Percentiles rank a stretch among this genome's conserved stretches.
These are phyloP conservation scores for Populus hybrid DNA, from an alignment of 441 rosid species.

Conservation along the genomic window DNA sequence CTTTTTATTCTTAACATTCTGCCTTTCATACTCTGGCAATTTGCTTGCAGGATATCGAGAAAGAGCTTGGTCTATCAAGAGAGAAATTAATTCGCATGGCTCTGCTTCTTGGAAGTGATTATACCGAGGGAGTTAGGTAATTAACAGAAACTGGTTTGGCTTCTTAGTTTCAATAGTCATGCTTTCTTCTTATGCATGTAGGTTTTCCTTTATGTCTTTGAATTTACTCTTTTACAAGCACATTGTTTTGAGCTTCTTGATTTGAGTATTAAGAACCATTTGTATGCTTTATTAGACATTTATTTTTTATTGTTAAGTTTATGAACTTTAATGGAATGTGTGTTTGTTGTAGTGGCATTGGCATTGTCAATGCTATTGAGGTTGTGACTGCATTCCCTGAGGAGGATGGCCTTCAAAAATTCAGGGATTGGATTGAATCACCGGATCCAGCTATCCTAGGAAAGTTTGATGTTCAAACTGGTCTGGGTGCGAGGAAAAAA, in stretches of 20 bases:
- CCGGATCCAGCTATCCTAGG: slow-evolving; percentile 93
- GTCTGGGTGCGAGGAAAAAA: slow-evolving; percentile 39
- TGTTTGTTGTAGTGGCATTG: slow-evolving; percentile 82
- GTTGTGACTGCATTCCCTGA: slow-evolving; percentile 92
- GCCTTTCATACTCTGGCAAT: slow-evolving; percentile 2
- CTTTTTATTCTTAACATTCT: background rate
- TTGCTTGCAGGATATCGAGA: slow-evolving; percentile 72
- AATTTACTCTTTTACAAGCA: background rate
- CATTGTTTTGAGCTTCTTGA: background rate
- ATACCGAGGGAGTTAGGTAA: slow-evolving; percentile 60
- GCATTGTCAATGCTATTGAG: slow-evolving; percentile 97
- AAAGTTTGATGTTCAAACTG: slow-evolving; percentile 38
- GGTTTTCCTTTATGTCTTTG: background rate
- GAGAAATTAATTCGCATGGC: too few relatives aligned
- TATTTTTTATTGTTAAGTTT: slow-evolving; percentile 9
- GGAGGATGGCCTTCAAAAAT: slow-evolving; percentile 84
- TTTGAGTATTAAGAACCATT: background rate
- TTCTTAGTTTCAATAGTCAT: slow-evolving; percentile 6
- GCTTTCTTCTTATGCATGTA: background rate
- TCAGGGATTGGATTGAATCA: slow-evolving; percentile 95
- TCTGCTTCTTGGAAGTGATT: too few relatives aligned
- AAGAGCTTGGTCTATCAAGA: slow-evolving; percentile 73
- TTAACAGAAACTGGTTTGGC: slow-evolving; percentile 1
- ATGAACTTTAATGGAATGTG: slow-evolving; percentile 20
- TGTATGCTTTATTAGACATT: background rate